Percentiles rank a stretch among this genome's conserved stretches.
Evolutionary conservation across 2,329 filamentous ascomycete species (phyloP).

Genomic region (Ophiostoma fasciatum): DNA sequence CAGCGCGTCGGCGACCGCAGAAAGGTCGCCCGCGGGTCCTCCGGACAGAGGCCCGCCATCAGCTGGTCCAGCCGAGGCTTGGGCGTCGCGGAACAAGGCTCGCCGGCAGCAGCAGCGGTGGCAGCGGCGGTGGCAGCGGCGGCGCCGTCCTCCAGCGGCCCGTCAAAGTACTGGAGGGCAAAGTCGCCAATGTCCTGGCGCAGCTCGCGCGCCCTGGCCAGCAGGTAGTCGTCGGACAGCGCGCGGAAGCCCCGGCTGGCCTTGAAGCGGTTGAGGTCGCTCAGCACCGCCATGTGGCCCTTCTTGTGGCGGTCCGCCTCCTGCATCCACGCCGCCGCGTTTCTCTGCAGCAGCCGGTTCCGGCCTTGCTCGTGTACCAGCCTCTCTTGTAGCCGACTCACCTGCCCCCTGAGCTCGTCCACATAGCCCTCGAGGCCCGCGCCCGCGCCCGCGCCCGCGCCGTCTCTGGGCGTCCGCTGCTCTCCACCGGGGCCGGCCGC

Average conservation of each 20-base stretch:
- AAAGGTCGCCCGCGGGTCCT: slow-evolving; percentile 3
- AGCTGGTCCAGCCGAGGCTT: background rate
- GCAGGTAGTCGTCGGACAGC: slow-evolving; percentile 5
- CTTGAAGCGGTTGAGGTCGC: slow-evolving; percentile 8
- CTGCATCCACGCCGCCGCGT: too few relatives aligned
- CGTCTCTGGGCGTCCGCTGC: too few relatives aligned
- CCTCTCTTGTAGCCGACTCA: too few relatives aligned
- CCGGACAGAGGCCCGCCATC: slow-evolving; percentile 1
- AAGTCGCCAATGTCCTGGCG: slow-evolving; percentile 8
- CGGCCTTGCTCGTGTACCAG: too few relatives aligned
- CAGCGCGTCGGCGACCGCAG: slow-evolving; percentile 4
- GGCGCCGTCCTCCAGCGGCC: background rate
- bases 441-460: too few relatives aligned
- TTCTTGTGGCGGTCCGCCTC: slow-evolving; percentile 4
- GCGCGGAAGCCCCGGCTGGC: slow-evolving; percentile 4
- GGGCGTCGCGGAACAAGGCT: too few relatives aligned
- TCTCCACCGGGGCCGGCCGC: too few relatives aligned
- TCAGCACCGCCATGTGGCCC: slow-evolving; percentile 5
- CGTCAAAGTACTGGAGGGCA: slow-evolving; percentile 5
- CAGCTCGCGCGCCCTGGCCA: slow-evolving; percentile 2
- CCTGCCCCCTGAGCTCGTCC: too few relatives aligned
- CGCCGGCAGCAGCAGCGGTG: background rate
- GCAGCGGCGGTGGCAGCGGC: background rate
- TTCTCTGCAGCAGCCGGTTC: too few relatives aligned
- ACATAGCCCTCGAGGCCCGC: too few relatives aligned